phyloP scores from a whole-genome alignment of 1,284 basidiomycete genomes.

The Phaffia rhodozyma region DNA sequence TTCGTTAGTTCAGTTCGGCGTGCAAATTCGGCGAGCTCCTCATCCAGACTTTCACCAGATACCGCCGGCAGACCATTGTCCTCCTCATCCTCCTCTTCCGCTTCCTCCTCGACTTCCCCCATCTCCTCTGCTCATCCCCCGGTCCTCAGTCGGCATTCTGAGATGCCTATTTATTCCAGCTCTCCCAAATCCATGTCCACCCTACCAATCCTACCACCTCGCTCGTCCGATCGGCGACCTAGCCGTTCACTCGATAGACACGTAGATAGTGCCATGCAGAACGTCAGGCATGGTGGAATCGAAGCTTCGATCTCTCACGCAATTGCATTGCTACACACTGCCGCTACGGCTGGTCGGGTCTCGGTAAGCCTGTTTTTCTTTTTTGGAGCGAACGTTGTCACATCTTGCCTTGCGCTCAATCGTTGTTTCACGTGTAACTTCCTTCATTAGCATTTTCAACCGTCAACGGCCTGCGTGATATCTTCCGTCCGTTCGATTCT shows the following conservation, averaged over 20 bases:
- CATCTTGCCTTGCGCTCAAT: neutral
- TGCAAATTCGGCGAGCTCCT: slow-evolving; percentile 9
- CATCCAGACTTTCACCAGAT: neutral
- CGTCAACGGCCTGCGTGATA: slow-evolving; percentile 62
- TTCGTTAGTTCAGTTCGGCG: too few relatives aligned
- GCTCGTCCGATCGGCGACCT: slow-evolving; percentile 6
- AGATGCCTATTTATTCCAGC: neutral
- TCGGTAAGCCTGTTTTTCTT: slow-evolving; percentile 25
- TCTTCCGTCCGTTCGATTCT: slow-evolving; percentile 86
- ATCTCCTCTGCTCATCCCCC: neutral
- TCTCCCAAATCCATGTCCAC: slow-evolving; percentile 7
- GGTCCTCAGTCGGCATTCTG: neutral
- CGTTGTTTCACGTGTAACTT: neutral
- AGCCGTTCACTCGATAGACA: slow-evolving; percentile 9
- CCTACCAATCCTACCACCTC: slow-evolving; percentile 20
- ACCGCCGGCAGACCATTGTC: neutral
- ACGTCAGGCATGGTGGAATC: slow-evolving; percentile 34
- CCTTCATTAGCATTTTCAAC: slow-evolving; percentile 32
- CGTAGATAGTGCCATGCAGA: neutral
- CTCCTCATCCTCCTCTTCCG: neutral
- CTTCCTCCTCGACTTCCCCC: neutral
- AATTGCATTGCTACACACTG: slow-evolving; percentile 69
- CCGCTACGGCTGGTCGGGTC: slow-evolving; percentile 62
- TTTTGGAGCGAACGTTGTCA: neutral
- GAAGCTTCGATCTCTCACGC: slow-evolving; percentile 56